A percentile compares a stretch with the other conserved stretches of the same genome.
phyloP scores from a whole-genome alignment of 495 filamentous ascomycete genomes.

The Trichoderma asperelloides region DNA sequence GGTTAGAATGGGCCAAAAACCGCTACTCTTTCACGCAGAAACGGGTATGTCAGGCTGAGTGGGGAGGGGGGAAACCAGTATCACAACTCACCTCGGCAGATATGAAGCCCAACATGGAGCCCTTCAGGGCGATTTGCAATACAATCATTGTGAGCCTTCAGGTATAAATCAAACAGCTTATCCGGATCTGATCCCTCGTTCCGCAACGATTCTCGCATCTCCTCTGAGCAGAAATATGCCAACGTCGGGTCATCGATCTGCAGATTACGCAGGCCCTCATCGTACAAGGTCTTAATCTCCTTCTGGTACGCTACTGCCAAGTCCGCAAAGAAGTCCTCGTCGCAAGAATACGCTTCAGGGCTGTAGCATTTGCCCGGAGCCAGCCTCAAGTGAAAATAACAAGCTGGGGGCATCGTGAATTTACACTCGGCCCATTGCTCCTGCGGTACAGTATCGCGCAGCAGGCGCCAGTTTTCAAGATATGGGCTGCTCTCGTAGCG shows the following conservation, averaged over 20 bases:
- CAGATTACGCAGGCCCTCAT: constrained; percentile 59
- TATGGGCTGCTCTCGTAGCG: constrained; percentile 56
- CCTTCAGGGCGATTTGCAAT: constrained; percentile 55
- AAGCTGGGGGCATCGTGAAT: constrained; percentile 63
- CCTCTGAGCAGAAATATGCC: constrained; percentile 71
- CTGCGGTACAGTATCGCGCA: constrained; percentile 51
- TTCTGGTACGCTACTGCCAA: constrained; percentile 65
- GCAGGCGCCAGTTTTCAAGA: constrained; percentile 58
- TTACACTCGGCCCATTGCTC: constrained; percentile 57
- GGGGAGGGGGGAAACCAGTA: not conserved
- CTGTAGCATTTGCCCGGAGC: constrained; percentile 61
- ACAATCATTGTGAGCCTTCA: constrained; percentile 67
- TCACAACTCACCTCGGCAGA: constrained; percentile 44
- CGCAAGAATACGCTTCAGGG: constrained; percentile 52
- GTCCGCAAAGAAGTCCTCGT: constrained; percentile 65
- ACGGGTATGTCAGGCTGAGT: not conserved
- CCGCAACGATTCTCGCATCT: constrained; percentile 62
- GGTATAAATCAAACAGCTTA: constrained; percentile 63
- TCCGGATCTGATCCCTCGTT: constrained; percentile 52
- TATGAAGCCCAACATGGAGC: constrained; percentile 66
- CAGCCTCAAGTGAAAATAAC: constrained; percentile 66
- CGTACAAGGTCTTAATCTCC: constrained; percentile 56
- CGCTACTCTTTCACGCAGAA: not conserved
- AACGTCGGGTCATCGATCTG: constrained; percentile 72
- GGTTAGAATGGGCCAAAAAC: not conserved